Base-by-base conservation (phyloP, 352 stramenopile genomes). In the Pythium aphanidermatum region DNA sequence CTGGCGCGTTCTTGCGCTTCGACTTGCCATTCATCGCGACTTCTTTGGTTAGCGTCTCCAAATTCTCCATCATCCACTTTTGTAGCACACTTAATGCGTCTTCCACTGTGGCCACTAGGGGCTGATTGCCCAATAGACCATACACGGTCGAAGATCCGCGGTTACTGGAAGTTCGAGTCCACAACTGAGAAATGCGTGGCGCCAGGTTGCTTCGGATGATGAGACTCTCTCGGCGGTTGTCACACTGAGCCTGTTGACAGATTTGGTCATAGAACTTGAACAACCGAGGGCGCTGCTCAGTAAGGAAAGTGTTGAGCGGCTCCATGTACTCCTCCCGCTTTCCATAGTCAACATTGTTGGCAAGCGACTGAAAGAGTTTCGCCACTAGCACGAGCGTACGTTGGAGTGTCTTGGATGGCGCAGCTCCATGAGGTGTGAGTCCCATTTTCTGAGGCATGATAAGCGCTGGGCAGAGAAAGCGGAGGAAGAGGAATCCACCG, bases 291-390 rank as follows among this genome's bases (percentile, higher is more conserved):
- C 76, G 71, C 55, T 90, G 84, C 13, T 66, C 48, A 6, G 48
- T 43, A 12, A 92, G 65, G 45, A 92, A 92, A 2, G 42, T 34
- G 42, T 87, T 87, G 46, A 92, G 89, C 20, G 75, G 77, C 37
- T 69, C 53, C 80, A 92, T 92, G 57, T 84, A 92, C 26, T 69
- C 61, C 34, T 92, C 80, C 6, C 70, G 75, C 10, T 56, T 30
- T 24, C 63, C 68, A 38, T 84, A 88, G 44, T 88, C 74, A 28
- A 77, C 72, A 30, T 87, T 84, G 53, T 90, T 92, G 11, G 80
- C 77, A 6, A 92, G 61, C 42, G 71, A 82, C 63, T 92, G 80
- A 47, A 92, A 75, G 24, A 92, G 45, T 42, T 92, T 92, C 17
- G 80, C 80, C 8, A 88, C 53, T 19, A 92, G 62, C 45, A 92